A percentile compares a stretch with the other conserved stretches of the same genome.
Conservation (phyloP, 805 yeast genomes). For the Yarrowia bubula region DNA sequence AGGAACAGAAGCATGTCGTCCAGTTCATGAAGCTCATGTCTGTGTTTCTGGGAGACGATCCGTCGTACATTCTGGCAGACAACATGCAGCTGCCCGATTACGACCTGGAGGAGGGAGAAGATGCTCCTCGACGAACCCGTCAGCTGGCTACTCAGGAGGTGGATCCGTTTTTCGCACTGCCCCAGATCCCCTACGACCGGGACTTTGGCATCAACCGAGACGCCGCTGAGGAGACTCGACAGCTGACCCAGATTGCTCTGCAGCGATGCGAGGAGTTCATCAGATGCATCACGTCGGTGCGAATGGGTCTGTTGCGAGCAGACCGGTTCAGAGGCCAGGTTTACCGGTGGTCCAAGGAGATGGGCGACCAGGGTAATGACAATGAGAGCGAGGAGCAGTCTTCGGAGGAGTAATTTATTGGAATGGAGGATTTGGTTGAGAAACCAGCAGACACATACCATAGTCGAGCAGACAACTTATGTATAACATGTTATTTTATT, state of each 20-base stretch:
- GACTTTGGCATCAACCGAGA: constrained; percentile 53
- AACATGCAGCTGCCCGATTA: constrained; percentile 65
- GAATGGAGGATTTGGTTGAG: no score
- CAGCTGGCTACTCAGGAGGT: constrained; percentile 37
- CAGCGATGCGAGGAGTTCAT: constrained; percentile 87
- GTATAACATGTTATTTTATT: no score
- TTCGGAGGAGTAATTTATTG: constrained; percentile 32
- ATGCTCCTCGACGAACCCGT: constrained; percentile 35
- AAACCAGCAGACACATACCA: no score
- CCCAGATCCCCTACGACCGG: constrained; percentile 49
- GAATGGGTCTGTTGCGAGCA: constrained; percentile 75
- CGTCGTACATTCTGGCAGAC: constrained; percentile 61
- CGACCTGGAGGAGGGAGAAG: constrained; percentile 36
- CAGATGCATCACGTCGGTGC: constrained; percentile 67
- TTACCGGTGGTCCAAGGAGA: constrained; percentile 81
- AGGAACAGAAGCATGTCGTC: constrained; percentile 76
- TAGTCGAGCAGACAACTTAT: no score
- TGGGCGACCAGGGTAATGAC: constrained; percentile 61
- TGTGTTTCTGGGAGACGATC: constrained; percentile 84
- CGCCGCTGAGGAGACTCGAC: constrained; percentile 67
- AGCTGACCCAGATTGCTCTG: constrained; percentile 69
- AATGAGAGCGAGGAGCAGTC: constrained; percentile 40
- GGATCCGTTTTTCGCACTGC: constrained; percentile 69
- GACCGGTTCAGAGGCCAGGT: constrained; percentile 70
- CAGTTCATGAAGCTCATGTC: constrained; percentile 69